Conservation (phyloP, 345 rosid species). For the Lumnitzera littorea region DNA sequence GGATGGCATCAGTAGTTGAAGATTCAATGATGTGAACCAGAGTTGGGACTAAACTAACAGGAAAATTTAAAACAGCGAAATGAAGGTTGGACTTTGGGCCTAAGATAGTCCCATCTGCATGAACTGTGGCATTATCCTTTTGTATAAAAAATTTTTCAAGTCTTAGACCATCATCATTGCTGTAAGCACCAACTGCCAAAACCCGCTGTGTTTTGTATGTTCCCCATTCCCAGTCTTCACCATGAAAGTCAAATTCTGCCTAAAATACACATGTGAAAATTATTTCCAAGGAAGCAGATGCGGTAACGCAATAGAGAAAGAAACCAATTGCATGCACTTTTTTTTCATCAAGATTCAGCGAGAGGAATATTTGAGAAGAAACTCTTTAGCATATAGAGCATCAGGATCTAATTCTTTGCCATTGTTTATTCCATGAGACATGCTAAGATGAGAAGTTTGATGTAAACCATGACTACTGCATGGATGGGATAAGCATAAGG, state of each 20-base stretch:
- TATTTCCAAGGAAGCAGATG: background rate
- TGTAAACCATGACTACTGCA: too few species aligned
- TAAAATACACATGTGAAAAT: slow-evolving; percentile 21
- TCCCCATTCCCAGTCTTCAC: slow-evolving; percentile 99
- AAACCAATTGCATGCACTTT: background rate
- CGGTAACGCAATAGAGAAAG: too few species aligned
- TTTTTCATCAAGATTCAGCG: background rate
- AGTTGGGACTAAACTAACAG: slow-evolving; percentile 91
- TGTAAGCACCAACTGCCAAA: slow-evolving; percentile 85
- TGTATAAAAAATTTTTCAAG: slow-evolving; percentile 90
- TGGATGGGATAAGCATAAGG: too few species aligned
- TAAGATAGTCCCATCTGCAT: slow-evolving; percentile 88
- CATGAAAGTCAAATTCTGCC: slow-evolving; percentile 98
- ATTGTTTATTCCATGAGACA: too few species aligned
- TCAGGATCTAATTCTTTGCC: background rate
- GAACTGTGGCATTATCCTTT: slow-evolving; percentile 92
- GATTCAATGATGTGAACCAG: slow-evolving; percentile 87
- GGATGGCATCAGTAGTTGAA: slow-evolving; percentile 72
- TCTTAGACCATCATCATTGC: slow-evolving; percentile 88
- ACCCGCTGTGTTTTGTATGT: slow-evolving; percentile 83
- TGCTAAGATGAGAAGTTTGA: too few species aligned
- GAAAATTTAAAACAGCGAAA: slow-evolving; percentile 95
- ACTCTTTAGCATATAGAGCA: slow-evolving; percentile 1
- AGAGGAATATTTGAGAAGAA: background rate
- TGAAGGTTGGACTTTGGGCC: slow-evolving; percentile 95